These are phyloP conservation scores for Corylus heterophylla DNA, from an alignment of 306 rosid species.

Conservation along the genomic window DNA sequence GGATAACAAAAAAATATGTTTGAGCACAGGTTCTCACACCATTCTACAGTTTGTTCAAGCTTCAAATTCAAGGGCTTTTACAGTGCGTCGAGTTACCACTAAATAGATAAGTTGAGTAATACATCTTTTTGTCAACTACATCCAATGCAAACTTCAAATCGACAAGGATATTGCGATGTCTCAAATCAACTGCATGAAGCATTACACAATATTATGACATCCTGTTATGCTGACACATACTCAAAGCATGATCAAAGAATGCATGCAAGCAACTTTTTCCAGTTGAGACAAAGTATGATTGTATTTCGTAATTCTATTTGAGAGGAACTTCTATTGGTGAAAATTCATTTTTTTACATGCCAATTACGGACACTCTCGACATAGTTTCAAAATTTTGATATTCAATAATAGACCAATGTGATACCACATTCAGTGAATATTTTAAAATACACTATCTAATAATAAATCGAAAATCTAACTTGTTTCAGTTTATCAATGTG, in stretches of 20 bases:
- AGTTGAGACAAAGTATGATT: not conserved
- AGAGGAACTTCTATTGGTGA: not conserved
- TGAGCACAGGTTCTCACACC: not conserved
- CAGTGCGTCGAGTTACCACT: too few relatives aligned
- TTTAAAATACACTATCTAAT: not conserved
- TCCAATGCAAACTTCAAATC: not conserved
- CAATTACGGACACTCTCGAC: not conserved
- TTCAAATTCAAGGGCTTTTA: not conserved
- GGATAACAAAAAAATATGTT: not conserved
- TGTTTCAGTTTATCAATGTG: not conserved
- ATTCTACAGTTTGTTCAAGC: not conserved
- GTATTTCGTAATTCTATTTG: not conserved
- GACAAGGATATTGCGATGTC: not conserved
- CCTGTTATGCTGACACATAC: not conserved
- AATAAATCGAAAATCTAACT: not conserved
- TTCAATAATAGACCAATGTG: not conserved
- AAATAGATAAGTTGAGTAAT: not conserved
- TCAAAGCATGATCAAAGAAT: not conserved
- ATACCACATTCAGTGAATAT: not conserved
- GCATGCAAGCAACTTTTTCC: not conserved
- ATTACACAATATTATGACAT: not conserved
- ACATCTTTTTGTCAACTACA: not conserved
- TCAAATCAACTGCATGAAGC: not conserved
- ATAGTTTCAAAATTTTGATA: not conserved
- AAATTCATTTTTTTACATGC: not conserved